Evolutionary conservation across 805 yeast species (phyloP).

Genomic region (Sugiyamaella mastotermitis): DNA sequence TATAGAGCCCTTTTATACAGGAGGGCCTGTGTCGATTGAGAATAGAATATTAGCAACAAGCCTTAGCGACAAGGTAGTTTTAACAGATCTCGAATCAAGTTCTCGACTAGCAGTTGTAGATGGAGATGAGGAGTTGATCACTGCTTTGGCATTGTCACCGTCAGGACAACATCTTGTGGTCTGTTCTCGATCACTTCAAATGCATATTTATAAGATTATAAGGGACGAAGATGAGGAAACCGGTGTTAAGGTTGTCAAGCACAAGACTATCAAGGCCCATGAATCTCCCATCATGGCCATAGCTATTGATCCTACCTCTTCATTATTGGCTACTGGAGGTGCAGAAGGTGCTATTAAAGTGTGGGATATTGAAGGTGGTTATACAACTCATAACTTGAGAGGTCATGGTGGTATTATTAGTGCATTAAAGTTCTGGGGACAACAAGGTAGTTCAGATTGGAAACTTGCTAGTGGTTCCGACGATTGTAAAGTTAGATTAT

Average conservation of each 20-base stretch:
- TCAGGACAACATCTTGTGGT: constrained; percentile 66
- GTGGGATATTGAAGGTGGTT: constrained; percentile 87
- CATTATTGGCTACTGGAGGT: constrained; percentile 88
- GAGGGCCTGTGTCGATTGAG: constrained; percentile 73
- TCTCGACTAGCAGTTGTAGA: constrained; percentile 54
- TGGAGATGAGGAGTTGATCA: constrained; percentile 80
- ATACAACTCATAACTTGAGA: constrained; percentile 79
- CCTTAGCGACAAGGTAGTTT: constrained; percentile 65
- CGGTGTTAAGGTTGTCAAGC: neutral
- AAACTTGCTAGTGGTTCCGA: constrained; percentile 68
- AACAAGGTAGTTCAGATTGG: constrained; percentile 62
- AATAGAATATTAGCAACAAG: constrained; percentile 70
- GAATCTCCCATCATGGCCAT: constrained; percentile 78
- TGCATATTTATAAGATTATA: constrained; percentile 55
- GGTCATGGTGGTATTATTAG: constrained; percentile 92
- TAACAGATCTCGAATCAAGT: constrained; percentile 59
- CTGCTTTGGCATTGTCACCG: constrained; percentile 70
- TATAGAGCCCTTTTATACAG: constrained; percentile 80
- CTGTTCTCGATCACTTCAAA: constrained; percentile 77
- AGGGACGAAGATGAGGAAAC: constrained; percentile 21
- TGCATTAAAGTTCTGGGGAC: constrained; percentile 69
- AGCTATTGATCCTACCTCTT: constrained; percentile 70
- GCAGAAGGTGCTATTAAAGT: constrained; percentile 90
- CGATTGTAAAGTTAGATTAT: constrained; percentile 47
- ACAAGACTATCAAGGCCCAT: constrained; percentile 34